Percentiles rank a stretch among this genome's conserved stretches.
Evolutionary conservation across 2,329 filamentous ascomycete genomes (phyloP).

Genomic region (Peltaster fructicola): DNA sequence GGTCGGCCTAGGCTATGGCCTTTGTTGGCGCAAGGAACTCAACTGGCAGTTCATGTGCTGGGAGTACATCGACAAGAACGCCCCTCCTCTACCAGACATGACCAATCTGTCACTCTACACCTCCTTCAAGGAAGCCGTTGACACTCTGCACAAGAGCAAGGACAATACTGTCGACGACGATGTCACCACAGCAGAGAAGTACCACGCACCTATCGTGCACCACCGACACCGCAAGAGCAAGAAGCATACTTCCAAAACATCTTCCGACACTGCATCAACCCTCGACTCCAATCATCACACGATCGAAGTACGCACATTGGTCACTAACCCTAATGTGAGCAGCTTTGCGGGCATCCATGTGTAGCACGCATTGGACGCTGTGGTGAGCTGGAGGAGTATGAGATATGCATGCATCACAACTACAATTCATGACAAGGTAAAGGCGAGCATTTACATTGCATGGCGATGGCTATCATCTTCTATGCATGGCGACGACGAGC

Average conservation of each 20-base stretch:
- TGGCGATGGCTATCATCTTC: too few species aligned
- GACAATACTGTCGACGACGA: conserved; percentile 2
- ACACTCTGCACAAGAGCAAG: not conserved
- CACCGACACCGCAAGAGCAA: too few species aligned
- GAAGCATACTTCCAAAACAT: too few species aligned
- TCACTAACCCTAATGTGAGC: conserved; percentile 16
- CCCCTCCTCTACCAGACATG: not conserved
- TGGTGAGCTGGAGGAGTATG: conserved; percentile 16
- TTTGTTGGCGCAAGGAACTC: conserved; percentile 54
- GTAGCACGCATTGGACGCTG: conserved; percentile 17
- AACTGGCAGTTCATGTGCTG: conserved; percentile 76
- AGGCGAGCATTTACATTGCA: conserved; percentile 2
- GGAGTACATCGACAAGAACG: conserved; percentile 34
- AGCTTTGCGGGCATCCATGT: conserved; percentile 21
- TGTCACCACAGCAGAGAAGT: too few species aligned
- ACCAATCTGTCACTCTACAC: not conserved
- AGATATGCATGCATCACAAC: conserved; percentile 14
- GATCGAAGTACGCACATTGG: too few species aligned
- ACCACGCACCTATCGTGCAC: too few species aligned
- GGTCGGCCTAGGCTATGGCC: conserved; percentile 34
- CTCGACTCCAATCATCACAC: too few species aligned
- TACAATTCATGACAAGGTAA: too few species aligned
- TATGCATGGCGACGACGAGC: too few species aligned
- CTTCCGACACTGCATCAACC: too few species aligned
- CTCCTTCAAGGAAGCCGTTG: not conserved